A percentile compares a stretch with the other conserved stretches of the same genome.
Conservation (phyloP, 352 stramenopile species). For the Globisporangium yorkense region DNA sequence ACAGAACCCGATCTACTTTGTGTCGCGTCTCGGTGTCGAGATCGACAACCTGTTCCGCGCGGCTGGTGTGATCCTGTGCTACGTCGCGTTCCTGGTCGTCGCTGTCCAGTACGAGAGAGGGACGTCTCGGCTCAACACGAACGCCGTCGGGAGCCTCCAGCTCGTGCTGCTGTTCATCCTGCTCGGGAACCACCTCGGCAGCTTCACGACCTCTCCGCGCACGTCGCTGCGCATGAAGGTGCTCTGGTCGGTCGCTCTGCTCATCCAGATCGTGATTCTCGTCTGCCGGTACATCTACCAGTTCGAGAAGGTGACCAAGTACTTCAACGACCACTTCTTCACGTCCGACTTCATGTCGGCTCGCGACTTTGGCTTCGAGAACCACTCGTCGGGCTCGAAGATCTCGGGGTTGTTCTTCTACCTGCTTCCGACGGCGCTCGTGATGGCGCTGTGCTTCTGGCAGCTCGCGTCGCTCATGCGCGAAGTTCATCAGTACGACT, state of each 20-base stretch:
- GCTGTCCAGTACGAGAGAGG: constrained; percentile 60
- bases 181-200: constrained; percentile 63
- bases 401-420: constrained; percentile 79
- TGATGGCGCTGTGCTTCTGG: constrained; percentile 80
- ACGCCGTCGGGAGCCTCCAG: constrained; percentile 54
- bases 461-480: constrained; percentile 74
- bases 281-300: constrained; percentile 76
- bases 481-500: constrained; percentile 50
- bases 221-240: constrained; percentile 68
- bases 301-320: constrained; percentile 62
- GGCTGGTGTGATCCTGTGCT: constrained; percentile 56
- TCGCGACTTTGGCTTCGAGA: constrained; percentile 68
- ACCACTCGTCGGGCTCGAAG: constrained; percentile 42
- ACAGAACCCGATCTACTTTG: constrained; percentile 71
- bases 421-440: constrained; percentile 55
- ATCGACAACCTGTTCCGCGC: constrained; percentile 77
- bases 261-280: constrained; percentile 65
- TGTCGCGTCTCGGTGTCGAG: constrained; percentile 64
- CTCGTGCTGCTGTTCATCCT: constrained; percentile 58
- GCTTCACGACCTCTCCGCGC: constrained; percentile 53
- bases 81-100: constrained; percentile 62
- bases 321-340: constrained; percentile 62
- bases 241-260: constrained; percentile 69
- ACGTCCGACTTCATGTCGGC: constrained; percentile 65
- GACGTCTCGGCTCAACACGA: constrained; percentile 49